Evolutionary conservation across 768 basidiomycete species (phyloP).

Genomic region (Calvatia gigantea): DNA sequence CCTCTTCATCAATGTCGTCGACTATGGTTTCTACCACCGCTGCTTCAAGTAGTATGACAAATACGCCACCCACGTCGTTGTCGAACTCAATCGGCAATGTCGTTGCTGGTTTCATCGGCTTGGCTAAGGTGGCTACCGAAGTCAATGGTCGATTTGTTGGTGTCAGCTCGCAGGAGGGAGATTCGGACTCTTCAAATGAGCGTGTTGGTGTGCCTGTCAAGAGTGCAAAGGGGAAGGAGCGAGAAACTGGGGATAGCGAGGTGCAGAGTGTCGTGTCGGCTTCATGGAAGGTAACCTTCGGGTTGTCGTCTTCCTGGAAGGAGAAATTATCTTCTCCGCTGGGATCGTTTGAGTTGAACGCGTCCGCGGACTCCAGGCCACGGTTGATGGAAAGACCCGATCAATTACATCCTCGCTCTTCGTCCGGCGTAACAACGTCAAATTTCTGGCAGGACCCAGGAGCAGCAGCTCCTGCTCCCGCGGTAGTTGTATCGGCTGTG

Average conservation of each 20-base stretch:
- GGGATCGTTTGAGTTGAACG: constrained; percentile 34
- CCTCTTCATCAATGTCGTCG: constrained; percentile 50
- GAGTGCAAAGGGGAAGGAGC: constrained; percentile 31
- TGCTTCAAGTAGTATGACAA: constrained; percentile 41
- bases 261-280: constrained; percentile 30
- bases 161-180: background rate
- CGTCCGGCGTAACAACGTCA: constrained; percentile 32
- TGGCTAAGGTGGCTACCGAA: constrained; percentile 26
- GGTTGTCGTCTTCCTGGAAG: constrained; percentile 33
- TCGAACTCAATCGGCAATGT: constrained; percentile 45
- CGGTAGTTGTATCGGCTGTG: constrained; percentile 48
- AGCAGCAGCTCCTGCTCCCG: constrained; percentile 47
- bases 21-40: constrained; percentile 32
- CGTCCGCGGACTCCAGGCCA: constrained; percentile 27
- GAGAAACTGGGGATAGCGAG: constrained; percentile 26
- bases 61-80: constrained; percentile 57
- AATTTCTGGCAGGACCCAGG: constrained; percentile 53
- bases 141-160: constrained; percentile 19
- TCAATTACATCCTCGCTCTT: constrained; percentile 19
- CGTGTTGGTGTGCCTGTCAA: constrained; percentile 23
- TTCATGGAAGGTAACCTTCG: constrained; percentile 34
- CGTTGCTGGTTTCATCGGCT: constrained; percentile 37
- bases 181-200: background rate
- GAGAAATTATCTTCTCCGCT: constrained; percentile 33
- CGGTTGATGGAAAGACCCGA: constrained; percentile 23